These are phyloP conservation scores for Penicillium italicum DNA, from an alignment of 2,329 filamentous ascomycete genomes.

Conservation along the genomic window DNA sequence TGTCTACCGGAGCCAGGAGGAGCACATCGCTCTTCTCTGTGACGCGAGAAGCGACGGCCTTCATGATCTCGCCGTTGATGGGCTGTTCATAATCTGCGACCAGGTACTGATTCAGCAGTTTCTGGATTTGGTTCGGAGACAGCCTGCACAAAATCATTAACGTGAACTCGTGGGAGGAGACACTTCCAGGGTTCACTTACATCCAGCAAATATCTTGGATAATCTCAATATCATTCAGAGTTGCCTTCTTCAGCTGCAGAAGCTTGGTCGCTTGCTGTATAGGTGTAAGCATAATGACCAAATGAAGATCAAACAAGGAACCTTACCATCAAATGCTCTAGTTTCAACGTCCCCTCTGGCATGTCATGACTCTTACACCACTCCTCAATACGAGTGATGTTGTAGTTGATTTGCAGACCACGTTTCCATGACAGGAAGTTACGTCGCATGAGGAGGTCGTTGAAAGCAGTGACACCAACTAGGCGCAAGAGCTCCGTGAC, in stretches of 20 bases:
- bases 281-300: slow-evolving; percentile 12
- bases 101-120: slow-evolving; percentile 95
- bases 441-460: slow-evolving; percentile 92
- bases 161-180: neutral
- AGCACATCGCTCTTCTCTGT: slow-evolving; percentile 98
- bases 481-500: slow-evolving; percentile 88
- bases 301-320: neutral
- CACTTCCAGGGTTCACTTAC: slow-evolving; percentile 56
- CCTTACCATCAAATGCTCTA: slow-evolving; percentile 93
- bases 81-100: slow-evolving; percentile 99
- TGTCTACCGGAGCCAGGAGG: slow-evolving; percentile 88
- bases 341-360: slow-evolving; percentile 94
- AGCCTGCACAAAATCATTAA: slow-evolving; percentile 55
- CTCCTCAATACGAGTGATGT: slow-evolving; percentile 98
- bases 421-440: slow-evolving; percentile 99
- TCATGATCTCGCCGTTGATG: slow-evolving; percentile 99
- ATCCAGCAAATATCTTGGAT: slow-evolving; percentile 99
- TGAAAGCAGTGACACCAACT: slow-evolving; percentile 96
- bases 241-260: slow-evolving; percentile 97
- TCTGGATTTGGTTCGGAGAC: slow-evolving; percentile 98
- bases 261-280: slow-evolving; percentile 91
- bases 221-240: slow-evolving; percentile 97
- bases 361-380: slow-evolving; percentile 99
- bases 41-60: slow-evolving; percentile 92
- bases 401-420: slow-evolving; percentile 99